A percentile compares a stretch with the other conserved stretches of the same genome.
Conservation (phyloP, 2,329 filamentous ascomycete genomes). For the Beauveria rudraprayagi region DNA sequence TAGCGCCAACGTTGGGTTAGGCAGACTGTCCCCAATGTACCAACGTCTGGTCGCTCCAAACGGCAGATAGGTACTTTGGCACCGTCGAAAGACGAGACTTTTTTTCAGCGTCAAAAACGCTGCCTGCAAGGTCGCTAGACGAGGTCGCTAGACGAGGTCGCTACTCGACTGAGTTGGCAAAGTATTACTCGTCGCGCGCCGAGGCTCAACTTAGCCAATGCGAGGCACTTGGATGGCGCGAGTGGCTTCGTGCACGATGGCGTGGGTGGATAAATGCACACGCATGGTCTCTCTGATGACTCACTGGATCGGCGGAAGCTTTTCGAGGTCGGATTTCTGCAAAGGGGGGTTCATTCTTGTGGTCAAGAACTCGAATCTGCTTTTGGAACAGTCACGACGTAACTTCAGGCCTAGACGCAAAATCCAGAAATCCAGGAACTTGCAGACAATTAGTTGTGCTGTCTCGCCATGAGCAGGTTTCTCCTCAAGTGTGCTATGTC, state of each 20-base stretch:
- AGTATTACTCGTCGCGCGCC: slow-evolving; percentile 47
- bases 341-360: neutral
- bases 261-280: slow-evolving; percentile 64
- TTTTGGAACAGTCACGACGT: slow-evolving; percentile 64
- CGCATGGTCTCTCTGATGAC: slow-evolving; percentile 65
- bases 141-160: slow-evolving; percentile 20
- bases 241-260: slow-evolving; percentile 65
- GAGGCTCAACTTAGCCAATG: slow-evolving; percentile 45
- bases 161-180: slow-evolving; percentile 33
- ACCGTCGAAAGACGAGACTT: slow-evolving; percentile 24
- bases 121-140: slow-evolving; percentile 14
- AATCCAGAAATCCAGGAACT: slow-evolving; percentile 66
- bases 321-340: neutral
- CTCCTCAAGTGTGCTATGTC: slow-evolving; percentile 85
- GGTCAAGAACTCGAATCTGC: slow-evolving; percentile 48
- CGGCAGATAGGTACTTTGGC: slow-evolving; percentile 45
- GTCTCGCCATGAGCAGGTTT: slow-evolving; percentile 74
- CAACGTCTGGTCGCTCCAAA: slow-evolving; percentile 67
- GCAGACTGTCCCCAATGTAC: slow-evolving; percentile 71
- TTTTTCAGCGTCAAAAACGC: slow-evolving; percentile 14
- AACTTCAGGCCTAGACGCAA: slow-evolving; percentile 62
- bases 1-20: slow-evolving; percentile 59
- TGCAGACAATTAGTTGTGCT: slow-evolving; percentile 74
- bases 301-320: neutral
- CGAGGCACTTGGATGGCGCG: slow-evolving; percentile 52